These are phyloP conservation scores for Dittrichia graveolens DNA, from an alignment of 129 eudicot genomes.

Conservation along the genomic window DNA sequence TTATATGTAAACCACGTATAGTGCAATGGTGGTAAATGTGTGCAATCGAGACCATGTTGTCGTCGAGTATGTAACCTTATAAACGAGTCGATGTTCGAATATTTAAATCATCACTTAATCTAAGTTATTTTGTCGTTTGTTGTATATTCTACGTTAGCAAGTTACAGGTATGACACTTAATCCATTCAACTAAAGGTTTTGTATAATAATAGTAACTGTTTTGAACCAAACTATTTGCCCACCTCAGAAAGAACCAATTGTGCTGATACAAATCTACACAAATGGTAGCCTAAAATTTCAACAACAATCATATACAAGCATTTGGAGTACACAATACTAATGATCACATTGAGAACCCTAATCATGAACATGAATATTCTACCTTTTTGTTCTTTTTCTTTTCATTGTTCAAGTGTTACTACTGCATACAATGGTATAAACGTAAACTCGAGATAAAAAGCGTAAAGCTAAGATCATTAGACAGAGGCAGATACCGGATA, in stretches of 20 bases:
- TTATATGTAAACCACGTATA: slow-evolving; percentile 26
- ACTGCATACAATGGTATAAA: slow-evolving; percentile 19
- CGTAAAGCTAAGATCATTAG: slow-evolving; percentile 8
- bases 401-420: not conserved
- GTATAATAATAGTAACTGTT: no score
- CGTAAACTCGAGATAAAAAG: slow-evolving; percentile 15
- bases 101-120: slow-evolving; percentile 20
- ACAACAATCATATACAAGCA: slow-evolving; percentile 23
- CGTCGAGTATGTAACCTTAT: slow-evolving; percentile 17
- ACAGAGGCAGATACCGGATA: slow-evolving; percentile 9
- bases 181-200: no score
- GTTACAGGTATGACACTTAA: not conserved
- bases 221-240: no score
- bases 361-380: slow-evolving; percentile 9
- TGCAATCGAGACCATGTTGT: slow-evolving; percentile 23
- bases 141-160: not conserved
- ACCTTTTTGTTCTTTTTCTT: not conserved
- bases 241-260: not conserved
- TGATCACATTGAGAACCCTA: not conserved
- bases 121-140: slow-evolving; percentile 8
- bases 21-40: slow-evolving; percentile 35
- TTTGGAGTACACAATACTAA: not conserved
- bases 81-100: slow-evolving; percentile 6
- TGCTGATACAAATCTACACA: not conserved
- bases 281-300: not conserved